Base-by-base conservation (phyloP, 495 filamentous ascomycete genomes). In the Zalerion maritima region DNA sequence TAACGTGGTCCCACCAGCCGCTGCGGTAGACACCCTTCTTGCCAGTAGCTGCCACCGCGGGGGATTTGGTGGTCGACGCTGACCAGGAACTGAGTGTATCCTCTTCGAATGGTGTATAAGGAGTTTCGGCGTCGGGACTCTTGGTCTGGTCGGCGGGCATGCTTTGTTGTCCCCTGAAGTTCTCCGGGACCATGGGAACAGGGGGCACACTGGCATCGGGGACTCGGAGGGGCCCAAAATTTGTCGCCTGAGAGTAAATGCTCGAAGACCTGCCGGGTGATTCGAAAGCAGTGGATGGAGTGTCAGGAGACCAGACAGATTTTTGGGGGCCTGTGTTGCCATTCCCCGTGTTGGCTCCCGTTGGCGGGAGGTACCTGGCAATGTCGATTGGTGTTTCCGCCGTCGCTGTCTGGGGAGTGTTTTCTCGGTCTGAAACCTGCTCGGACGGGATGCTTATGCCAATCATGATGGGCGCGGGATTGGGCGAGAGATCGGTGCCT, bases 1-100 rank as follows among this genome's bases (percentile, higher is more conserved):
- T 75, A 23, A 92, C 67, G 35, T 78, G 67, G 36, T 81, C 85
- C 85, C 85, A 94, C 85, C 85, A 94, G 7, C 82, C 82, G n/a
- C 20, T 70, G 65, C 3, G 81, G 83, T 20, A 67, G 57, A 7
- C 66, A n/a, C n/a, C n/a, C n/a, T n/a, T n/a, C n/a, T n/a, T 63
- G 24, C 71, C 64, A 21, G 66, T 67, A 25, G 8, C 50, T 31
- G 39, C 48, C 33, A 35, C n/a, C 19, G 43, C 13, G 38, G 43
- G 8, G 23, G 37, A 20, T 18, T 43, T 51, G 20, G 37, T 31
- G 30, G 43, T 49, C 14, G 41, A 26, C 3, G 54, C 52, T 40
- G 55, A 58, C 24, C 40, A 41, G 7, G 35, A 38, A 6, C 37
- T 28, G 14, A 41, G 34, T 6, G 52, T 58, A 28, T 64, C 60